phyloP scores from a whole-genome alignment of 805 yeast genomes.

The Vanderwaltozyma polyspora region DNA sequence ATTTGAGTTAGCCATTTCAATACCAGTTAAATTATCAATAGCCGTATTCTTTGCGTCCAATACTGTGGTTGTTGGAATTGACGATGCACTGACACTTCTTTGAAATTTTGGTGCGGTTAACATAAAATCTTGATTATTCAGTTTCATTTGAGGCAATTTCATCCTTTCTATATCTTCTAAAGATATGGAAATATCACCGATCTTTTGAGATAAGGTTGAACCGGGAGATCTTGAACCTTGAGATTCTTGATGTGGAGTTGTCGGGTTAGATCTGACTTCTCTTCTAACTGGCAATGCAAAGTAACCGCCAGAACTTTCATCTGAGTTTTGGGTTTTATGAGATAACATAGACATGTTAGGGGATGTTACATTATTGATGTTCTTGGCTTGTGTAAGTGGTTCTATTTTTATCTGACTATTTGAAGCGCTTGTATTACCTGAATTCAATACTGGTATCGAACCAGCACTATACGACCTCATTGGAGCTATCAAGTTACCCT shows the following conservation, averaged over 20 bases:
- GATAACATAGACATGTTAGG: conserved; percentile 12
- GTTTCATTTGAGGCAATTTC: conserved; percentile 11
- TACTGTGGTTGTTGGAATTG: conserved; percentile 10
- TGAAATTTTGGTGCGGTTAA: neutral
- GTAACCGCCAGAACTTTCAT: conserved; percentile 25
- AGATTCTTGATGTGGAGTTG: neutral
- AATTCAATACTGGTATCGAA: neutral
- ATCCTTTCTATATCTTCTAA: conserved; percentile 6
- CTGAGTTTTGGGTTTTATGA: conserved; percentile 18
- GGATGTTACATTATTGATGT: conserved; percentile 2
- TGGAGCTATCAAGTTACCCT: conserved; percentile 25
- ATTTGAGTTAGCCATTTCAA: too few species aligned
- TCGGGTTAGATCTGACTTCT: conserved; percentile 1
- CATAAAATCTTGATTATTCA: conserved; percentile 13
- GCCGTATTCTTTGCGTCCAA: neutral
- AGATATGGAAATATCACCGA: too few species aligned
- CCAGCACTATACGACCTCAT: neutral
- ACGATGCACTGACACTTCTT: conserved; percentile 1
- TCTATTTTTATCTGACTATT: neutral
- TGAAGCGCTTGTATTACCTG: neutral
- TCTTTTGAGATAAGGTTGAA: conserved; percentile 2
- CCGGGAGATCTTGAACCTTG: neutral
- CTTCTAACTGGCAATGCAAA: conserved; percentile 25
- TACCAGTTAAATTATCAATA: neutral
- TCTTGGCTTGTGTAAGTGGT: too few species aligned